Evolutionary conservation across 257 asterid species (phyloP).

Genomic region (Euphrasia confusa): DNA sequence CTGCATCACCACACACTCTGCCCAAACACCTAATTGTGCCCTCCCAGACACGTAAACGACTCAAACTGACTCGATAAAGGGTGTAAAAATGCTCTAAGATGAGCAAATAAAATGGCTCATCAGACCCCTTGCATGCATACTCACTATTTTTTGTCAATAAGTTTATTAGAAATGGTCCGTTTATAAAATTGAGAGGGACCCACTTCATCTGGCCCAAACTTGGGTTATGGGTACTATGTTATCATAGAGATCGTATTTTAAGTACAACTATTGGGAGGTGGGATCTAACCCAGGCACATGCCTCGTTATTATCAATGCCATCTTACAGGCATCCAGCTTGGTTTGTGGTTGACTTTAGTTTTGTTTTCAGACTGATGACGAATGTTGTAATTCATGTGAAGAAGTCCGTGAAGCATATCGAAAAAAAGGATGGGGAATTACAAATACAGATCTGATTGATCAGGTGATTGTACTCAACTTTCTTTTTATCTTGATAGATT

Average conservation of each 20-base stretch:
- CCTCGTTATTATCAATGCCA: too few relatives aligned
- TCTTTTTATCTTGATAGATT: slow-evolving; percentile 7
- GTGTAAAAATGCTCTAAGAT: too few relatives aligned
- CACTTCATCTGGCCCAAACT: too few relatives aligned
- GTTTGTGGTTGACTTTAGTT: slow-evolving; percentile 7
- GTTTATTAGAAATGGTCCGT: background rate
- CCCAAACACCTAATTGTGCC: too few relatives aligned
- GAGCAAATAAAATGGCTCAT: too few relatives aligned
- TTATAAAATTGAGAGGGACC: background rate
- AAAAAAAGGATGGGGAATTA: slow-evolving; percentile 91
- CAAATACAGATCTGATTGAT: slow-evolving; percentile 75
- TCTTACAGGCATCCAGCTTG: slow-evolving; percentile 11
- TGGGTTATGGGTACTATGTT: too few relatives aligned
- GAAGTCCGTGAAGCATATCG: slow-evolving; percentile 98
- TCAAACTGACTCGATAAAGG: too few relatives aligned
- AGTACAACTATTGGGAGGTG: background rate
- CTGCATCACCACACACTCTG: too few relatives aligned
- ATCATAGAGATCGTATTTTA: too few relatives aligned
- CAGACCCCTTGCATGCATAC: slow-evolving; percentile 9
- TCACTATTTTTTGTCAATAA: slow-evolving; percentile 8
- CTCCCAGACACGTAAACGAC: too few relatives aligned
- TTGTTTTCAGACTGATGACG: slow-evolving; percentile 73
- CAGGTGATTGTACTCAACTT: slow-evolving; percentile 46
- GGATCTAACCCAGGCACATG: too few relatives aligned
- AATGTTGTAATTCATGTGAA: slow-evolving; percentile 94